Conservation (phyloP, 2,329 filamentous ascomycete genomes). For the Karstenula rhodostoma region DNA sequence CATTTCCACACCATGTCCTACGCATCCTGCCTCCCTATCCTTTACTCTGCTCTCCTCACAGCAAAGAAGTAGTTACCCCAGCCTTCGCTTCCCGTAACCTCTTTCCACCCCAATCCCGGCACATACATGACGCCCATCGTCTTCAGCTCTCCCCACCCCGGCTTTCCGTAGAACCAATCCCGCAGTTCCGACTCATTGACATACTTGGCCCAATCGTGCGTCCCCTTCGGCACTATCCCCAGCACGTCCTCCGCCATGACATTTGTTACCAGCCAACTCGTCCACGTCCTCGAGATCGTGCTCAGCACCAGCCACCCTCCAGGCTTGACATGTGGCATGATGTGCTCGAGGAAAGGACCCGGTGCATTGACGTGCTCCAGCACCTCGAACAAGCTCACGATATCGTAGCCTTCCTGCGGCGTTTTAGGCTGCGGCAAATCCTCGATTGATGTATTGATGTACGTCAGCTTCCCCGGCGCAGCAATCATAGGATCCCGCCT, state of each 20-base stretch:
- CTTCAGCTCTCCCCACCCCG: constrained; percentile 56
- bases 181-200: constrained; percentile 83
- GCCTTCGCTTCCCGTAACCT: constrained; percentile 80
- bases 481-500: constrained; percentile 74
- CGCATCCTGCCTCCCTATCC: constrained; percentile 1
- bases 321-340: constrained; percentile 79
- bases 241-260: constrained; percentile 88
- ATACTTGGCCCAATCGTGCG: constrained; percentile 97
- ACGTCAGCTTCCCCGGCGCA: constrained; percentile 66
- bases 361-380: constrained; percentile 89
- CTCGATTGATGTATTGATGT: constrained; percentile 81
- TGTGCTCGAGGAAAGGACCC: constrained; percentile 73
- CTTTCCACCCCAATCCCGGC: constrained; percentile 88
- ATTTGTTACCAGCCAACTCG: constrained; percentile 91
- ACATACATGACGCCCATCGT: constrained; percentile 89
- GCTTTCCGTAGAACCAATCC: constrained; percentile 54
- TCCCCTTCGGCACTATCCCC: constrained; percentile 87
- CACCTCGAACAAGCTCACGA: constrained; percentile 92
- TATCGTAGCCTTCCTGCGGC: constrained; percentile 67
- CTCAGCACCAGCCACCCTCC: constrained; percentile 93
- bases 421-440: constrained; percentile 57
- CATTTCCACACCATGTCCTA: constrained; percentile 15
- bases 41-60: constrained; percentile 63
- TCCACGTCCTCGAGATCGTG: constrained; percentile 90
- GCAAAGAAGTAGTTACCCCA: constrained; percentile 97